phyloP scores from a whole-genome alignment of 805 yeast genomes.

The Candida qinlingensis region DNA sequence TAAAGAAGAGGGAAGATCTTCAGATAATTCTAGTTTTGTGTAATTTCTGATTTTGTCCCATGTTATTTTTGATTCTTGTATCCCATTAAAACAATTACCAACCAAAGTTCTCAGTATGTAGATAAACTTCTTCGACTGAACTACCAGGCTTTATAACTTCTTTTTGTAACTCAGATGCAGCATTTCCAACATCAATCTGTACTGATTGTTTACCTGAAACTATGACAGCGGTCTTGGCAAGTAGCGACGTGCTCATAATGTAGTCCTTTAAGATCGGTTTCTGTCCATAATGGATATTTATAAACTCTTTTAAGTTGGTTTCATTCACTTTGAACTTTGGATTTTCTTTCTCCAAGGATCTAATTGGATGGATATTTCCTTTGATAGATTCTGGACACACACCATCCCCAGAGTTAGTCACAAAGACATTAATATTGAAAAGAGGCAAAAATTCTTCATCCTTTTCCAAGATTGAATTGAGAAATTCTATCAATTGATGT shows the following conservation, averaged over 20 bases:
- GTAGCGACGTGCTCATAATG: neutral
- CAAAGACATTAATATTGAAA: slow-evolving; percentile 23
- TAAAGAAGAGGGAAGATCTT: neutral
- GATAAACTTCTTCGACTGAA: slow-evolving; percentile 37
- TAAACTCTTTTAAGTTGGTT: neutral
- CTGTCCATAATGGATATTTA: slow-evolving; percentile 5
- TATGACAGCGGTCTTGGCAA: slow-evolving; percentile 35
- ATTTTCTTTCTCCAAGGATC: neutral
- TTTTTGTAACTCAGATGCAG: slow-evolving; percentile 37
- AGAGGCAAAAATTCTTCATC: neutral
- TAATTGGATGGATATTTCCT: neutral
- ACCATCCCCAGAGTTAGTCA: slow-evolving; percentile 23
- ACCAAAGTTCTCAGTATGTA: slow-evolving; percentile 49
- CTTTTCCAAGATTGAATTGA: neutral
- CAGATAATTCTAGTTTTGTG: slow-evolving; percentile 3
- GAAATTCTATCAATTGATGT: slow-evolving; percentile 27
- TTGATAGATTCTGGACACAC: neutral
- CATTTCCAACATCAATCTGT: slow-evolving; percentile 34
- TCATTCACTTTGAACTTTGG: neutral
- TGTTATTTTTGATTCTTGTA: too few relatives aligned
- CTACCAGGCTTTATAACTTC: slow-evolving; percentile 18
- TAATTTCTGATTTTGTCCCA: too few relatives aligned
- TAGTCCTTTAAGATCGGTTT: slow-evolving; percentile 15
- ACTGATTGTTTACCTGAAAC: slow-evolving; percentile 42
- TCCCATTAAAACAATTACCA: slow-evolving; percentile 24